These are phyloP conservation scores for Aspergillus sp. DNA, from an alignment of 2,329 filamentous ascomycete genomes.

Conservation along the genomic window DNA sequence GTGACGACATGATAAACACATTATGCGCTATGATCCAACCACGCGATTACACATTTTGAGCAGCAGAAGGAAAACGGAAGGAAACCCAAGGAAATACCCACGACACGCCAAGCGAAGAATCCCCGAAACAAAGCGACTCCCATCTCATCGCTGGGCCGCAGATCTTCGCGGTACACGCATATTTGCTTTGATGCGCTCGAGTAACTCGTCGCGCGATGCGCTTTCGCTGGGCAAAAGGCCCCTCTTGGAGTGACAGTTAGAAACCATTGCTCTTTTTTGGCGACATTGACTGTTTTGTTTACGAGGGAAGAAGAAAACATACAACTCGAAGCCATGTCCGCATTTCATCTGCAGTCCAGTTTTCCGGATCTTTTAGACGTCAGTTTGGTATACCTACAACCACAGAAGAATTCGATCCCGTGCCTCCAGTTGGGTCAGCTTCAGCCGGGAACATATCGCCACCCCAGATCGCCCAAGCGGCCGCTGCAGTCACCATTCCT, in stretches of 20 bases:
- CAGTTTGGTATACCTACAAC: conserved; percentile 13
- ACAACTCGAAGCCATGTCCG: conserved; percentile 79
- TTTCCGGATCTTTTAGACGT: conserved; percentile 56
- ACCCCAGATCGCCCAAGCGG: conserved; percentile 83
- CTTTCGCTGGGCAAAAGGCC: conserved; percentile 62
- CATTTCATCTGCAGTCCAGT: conserved; percentile 80
- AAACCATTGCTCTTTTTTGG: conserved; percentile 2
- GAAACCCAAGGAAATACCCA: neutral
- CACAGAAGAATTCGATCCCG: neutral
- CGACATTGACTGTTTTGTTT: neutral
- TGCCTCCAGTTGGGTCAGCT: conserved; percentile 75
- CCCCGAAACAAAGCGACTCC: neutral
- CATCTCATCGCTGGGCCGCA: neutral
- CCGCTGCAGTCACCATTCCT: conserved; percentile 76
- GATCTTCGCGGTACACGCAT: conserved; percentile 52
- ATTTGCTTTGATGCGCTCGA: conserved; percentile 71
- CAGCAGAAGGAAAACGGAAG: neutral
- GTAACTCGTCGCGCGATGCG: conserved; percentile 63
- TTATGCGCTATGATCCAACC: neutral
- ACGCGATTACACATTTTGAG: conserved; percentile 6
- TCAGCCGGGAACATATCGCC: conserved; percentile 77
- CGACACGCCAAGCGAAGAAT: neutral
- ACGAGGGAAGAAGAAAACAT: conserved; percentile 38
- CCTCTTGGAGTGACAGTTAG: conserved; percentile 51
- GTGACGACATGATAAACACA: neutral